Base-by-base conservation (phyloP, 331 rosid species). In the Quercus lobata region DNA sequence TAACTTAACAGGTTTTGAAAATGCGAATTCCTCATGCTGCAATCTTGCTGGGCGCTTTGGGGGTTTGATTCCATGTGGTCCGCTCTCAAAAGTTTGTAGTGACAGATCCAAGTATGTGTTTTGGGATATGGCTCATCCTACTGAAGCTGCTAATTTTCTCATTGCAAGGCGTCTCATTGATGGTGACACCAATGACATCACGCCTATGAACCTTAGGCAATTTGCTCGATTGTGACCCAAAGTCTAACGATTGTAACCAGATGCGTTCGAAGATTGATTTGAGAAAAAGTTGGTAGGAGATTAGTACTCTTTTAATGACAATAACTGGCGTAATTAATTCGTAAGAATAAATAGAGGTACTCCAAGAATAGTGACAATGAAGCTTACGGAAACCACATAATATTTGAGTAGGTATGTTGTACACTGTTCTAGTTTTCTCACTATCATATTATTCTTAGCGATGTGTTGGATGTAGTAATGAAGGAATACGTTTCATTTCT, bases 81-180 rank as follows among this genome's bases (percentile, higher is more conserved):
- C 89, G 7, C 14, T 62, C 53, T 89, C 95, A 2, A 83, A 27
- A 71, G 79, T 90, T 29, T 92, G 94, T 37, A 63, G 3, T 65
- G 91, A 89, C 57, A 76, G 93, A 54, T 84, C 91, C 8, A 86
- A 90, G 83, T 89, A 81, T 54, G 84, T 90, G 74, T 90, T 87
- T 65, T 90, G 90, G 91, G 93, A 89, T 54, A 82, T 94, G 32
- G 91, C 60, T 41, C 97, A 93, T 83, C 92, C 94, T 3, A 74
- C 89, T 41, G 90, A 88, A 41, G 92, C 98, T 34, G 83, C 88
- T 1, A 91, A 88, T 70, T 74, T 76, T 18, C 77, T 88, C 44
- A 54, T 88, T 6, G 91, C 97, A 4, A 55, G 74, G 35, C 84
- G 90, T 14, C 86, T 91, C 6, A 32, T 91, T 30, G 84, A 84